These are phyloP conservation scores for Claviceps sp. DNA, from an alignment of 2,329 filamentous ascomycete genomes.

Conservation along the genomic window DNA sequence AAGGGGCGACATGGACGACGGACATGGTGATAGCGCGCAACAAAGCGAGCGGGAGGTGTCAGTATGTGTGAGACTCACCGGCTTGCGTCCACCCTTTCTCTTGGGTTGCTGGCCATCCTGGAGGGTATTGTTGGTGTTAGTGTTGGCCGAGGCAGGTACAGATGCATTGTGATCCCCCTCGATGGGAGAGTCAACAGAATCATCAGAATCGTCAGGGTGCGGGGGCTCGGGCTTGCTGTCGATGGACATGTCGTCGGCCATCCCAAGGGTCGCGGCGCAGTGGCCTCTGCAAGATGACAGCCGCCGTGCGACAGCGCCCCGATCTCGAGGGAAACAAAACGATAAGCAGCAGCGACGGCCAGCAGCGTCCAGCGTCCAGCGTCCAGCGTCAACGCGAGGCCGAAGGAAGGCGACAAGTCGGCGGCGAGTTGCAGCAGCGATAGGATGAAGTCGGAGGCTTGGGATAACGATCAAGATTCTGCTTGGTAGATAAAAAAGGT, in stretches of 20 bases:
- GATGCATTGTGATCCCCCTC: conserved; percentile 36
- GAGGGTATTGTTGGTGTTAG: conserved; percentile 17
- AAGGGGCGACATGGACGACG: background rate
- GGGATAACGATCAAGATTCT: conserved; percentile 7
- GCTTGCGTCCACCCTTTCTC: conserved; percentile 94
- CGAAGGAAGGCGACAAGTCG: background rate
- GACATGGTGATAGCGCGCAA: background rate
- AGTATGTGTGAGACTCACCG: conserved; percentile 48
- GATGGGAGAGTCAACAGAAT: conserved; percentile 46
- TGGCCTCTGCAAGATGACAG: conserved; percentile 16
- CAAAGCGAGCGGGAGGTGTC: background rate
- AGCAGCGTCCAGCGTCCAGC: conserved; percentile 1
- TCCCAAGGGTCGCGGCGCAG: conserved; percentile 31
- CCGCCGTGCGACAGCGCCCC: conserved; percentile 25
- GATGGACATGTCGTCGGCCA: conserved; percentile 56
- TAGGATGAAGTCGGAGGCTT: conserved; percentile 4
- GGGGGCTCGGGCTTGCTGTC: conserved; percentile 29
- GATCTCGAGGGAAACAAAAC: conserved; percentile 18
- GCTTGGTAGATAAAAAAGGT: conserved; percentile 6
- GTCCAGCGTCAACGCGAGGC: background rate
- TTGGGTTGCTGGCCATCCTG: conserved; percentile 60
- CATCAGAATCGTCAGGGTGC: conserved; percentile 43
- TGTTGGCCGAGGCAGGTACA: conserved; percentile 13
- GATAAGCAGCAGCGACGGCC: conserved; percentile 14
- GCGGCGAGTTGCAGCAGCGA: background rate